Conservation (phyloP, 208 protist species). For the Trypanosoma cruzi region DNA sequence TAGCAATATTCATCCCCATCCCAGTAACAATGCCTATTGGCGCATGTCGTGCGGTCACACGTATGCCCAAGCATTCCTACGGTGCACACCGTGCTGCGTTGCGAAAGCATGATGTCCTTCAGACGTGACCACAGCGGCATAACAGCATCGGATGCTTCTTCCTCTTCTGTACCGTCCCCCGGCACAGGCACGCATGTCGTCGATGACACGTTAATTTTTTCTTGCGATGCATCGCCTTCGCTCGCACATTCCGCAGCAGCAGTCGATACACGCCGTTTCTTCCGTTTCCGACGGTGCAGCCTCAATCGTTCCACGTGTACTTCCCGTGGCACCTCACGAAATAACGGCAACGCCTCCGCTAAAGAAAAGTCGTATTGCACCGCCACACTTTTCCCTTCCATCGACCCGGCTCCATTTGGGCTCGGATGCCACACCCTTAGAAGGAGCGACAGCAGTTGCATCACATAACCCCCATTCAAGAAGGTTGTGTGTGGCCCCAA, state of each 20-base stretch:
- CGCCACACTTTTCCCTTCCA: neutral
- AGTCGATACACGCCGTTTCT: neutral
- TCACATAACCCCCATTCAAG: neutral
- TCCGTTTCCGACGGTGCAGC: neutral
- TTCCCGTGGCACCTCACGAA: neutral
- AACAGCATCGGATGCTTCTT: neutral
- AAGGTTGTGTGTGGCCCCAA: conserved; percentile 5
- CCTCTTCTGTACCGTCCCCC: neutral
- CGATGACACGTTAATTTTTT: too few relatives aligned
- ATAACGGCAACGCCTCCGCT: neutral
- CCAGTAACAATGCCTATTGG: conserved; percentile 42
- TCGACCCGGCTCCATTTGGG: neutral
- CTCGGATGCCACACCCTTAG: neutral
- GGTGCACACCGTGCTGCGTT: neutral
- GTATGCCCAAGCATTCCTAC: too few relatives aligned
- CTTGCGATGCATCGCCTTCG: neutral
- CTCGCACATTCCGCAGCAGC: neutral
- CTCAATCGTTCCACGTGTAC: conserved; percentile 3
- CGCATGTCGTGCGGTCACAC: neutral
- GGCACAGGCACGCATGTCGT: too few relatives aligned
- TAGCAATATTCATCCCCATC: neutral
- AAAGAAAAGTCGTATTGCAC: neutral
- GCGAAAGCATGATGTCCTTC: neutral
- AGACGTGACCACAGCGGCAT: neutral
- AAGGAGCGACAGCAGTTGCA: neutral